Evolutionary conservation across 2,329 filamentous ascomycete species (phyloP).

Genomic region (Cryphonectria radicalis): DNA sequence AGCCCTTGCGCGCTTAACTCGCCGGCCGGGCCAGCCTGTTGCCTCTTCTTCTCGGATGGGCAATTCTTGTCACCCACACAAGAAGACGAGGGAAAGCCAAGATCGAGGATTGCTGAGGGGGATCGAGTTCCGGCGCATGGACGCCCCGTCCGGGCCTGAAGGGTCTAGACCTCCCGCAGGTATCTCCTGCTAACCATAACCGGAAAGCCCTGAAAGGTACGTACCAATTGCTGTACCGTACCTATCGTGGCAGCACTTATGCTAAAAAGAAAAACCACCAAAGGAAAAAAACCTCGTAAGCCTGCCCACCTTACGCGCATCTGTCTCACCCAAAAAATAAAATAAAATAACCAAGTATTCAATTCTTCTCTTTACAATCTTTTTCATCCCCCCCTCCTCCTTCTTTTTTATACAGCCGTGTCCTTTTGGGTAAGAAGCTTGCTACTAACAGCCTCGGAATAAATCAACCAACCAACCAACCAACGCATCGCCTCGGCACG

Average conservation of each 20-base stretch:
- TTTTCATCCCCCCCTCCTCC: neutral
- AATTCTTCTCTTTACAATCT: neutral
- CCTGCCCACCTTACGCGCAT: neutral
- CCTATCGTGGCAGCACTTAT: neutral
- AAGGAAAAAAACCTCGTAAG: neutral
- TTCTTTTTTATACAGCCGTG: neutral
- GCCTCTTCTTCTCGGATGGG: neutral
- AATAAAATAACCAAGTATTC: neutral
- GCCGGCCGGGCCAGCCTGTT: neutral
- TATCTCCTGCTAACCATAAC: neutral
- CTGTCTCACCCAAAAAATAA: too few species aligned
- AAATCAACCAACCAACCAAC: neutral
- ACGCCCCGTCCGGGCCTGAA: neutral
- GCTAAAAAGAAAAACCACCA: neutral
- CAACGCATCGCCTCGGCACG: neutral
- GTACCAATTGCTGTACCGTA: neutral
- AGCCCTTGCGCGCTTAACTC: neutral
- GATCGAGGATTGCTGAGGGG: constrained; percentile 25
- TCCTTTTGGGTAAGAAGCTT: neutral
- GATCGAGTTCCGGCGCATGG: constrained; percentile 9
- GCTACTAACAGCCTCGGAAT: neutral
- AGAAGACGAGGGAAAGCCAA: neutral
- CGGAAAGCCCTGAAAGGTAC: neutral
- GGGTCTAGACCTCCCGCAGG: constrained; percentile 17
- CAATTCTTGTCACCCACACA: neutral